Evolutionary conservation across 306 rosid genomes (phyloP).

Genomic region (Ammopiptanthus mongolicus): DNA sequence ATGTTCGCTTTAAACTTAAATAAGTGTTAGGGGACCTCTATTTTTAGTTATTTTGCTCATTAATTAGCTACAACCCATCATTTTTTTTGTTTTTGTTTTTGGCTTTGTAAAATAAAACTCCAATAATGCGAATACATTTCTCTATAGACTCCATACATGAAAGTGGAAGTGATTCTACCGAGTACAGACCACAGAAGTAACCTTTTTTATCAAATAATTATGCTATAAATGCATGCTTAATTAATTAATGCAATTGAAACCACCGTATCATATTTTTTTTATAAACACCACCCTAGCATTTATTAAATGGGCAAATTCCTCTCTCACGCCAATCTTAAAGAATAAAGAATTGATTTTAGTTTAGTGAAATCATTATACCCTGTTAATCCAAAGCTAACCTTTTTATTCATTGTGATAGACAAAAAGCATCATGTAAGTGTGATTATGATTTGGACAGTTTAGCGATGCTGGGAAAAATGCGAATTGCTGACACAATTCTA

Average conservation of each 20-base stretch:
- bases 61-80: not conserved
- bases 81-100: too few relatives aligned
- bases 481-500: not conserved
- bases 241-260: not conserved
- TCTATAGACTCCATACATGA: not conserved
- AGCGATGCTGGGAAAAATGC: not conserved
- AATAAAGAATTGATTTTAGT: not conserved
- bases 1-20: too few relatives aligned
- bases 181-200: not conserved
- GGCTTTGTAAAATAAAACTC: not conserved
- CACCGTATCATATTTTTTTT: not conserved
- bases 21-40: too few relatives aligned
- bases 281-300: too few relatives aligned
- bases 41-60: not conserved
- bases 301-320: not conserved
- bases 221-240: not conserved
- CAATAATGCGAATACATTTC: too few relatives aligned
- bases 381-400: not conserved
- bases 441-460: not conserved
- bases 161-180: not conserved
- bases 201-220: not conserved
- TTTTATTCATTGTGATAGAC: not conserved
- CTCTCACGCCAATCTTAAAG: not conserved
- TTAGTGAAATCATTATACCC: not conserved
- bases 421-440: not conserved